A percentile compares a stretch with the other conserved stretches of the same genome.
phyloP scores from a whole-genome alignment of 106 monocot genomes.

The Allium fistulosum region DNA sequence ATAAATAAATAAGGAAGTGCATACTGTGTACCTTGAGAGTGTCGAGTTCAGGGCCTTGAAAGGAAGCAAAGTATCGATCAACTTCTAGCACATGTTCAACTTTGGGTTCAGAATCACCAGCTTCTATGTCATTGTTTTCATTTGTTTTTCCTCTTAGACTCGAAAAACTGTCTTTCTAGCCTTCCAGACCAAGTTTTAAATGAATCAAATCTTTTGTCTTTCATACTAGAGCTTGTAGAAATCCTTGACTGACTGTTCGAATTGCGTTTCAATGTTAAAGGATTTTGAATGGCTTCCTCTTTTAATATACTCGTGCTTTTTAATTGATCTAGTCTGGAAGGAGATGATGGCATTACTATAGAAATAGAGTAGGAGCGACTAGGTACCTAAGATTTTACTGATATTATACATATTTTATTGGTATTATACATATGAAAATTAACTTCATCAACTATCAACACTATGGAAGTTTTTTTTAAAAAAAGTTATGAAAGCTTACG shows the following conservation, averaged over 20 bases:
- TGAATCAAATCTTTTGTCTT: too few species aligned
- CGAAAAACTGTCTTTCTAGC: too few species aligned
- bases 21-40: constrained; percentile 40
- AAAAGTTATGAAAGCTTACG: too few species aligned
- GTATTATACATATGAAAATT: neutral
- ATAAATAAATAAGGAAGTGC: neutral
- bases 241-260: too few species aligned
- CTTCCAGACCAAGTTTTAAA: too few species aligned
- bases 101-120: neutral
- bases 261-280: too few species aligned
- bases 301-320: too few species aligned
- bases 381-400: neutral
- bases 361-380: neutral
- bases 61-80: constrained; percentile 56
- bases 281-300: too few species aligned
- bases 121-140: neutral
- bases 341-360: neutral
- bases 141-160: too few species aligned
- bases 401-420: too few species aligned
- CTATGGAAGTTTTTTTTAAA: neutral
- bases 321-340: neutral
- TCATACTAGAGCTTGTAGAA: too few species aligned
- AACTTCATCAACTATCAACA: neutral
- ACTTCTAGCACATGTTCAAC: constrained; percentile 26
- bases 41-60: constrained; percentile 72